Base-by-base conservation (phyloP, 1,284 basidiomycete genomes). In the Peniophora sp. region DNA sequence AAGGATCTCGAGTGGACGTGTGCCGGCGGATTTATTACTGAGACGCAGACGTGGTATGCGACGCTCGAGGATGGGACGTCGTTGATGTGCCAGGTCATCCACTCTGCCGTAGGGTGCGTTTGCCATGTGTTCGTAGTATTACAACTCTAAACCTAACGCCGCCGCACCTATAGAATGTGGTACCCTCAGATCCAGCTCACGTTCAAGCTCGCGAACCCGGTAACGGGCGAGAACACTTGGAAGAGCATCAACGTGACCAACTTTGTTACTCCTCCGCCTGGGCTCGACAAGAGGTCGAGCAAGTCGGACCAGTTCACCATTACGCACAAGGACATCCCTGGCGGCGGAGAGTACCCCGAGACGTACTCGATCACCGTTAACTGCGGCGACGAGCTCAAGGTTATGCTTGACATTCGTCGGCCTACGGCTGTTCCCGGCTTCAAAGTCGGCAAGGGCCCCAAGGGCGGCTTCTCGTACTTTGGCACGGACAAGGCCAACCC, bases 141-240 rank as follows among this genome's bases (percentile, higher is more conserved):
- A 27, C 27, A 18, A 24, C 22, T 15, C 51, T 36, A 12, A 24
- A 24, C 36, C 50, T 50, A 48, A 51, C 37, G 37, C 18, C 37
- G n/a, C 35, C 34, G 39, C 22, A 37, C 55, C n/a, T n/a, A n/a
- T n/a, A 93, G 91, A 5, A 66, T 94, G 48, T 95, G 91, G 91
- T 92, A 89, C 62, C 94, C 96, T 5, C 92, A 90, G 37, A 85
- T 97, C 60, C 97, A 99, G 68, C 94, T 98, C 69, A 92, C 87
- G 2, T 96, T 88, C 83, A 96, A 95, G 70, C 73, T 91, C 55
- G 88, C 82, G 72, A 85, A 97, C 64, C 88, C 94, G 10, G 75
- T 75, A 54, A 93, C 88, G 11, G 82, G 84, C 54, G 76, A 88
- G 62, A 78, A 71, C 51, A 75, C 76, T 50, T 99, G 96, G 96